Evolutionary conservation across 352 stramenopile genomes (phyloP), one percentile per base, ranked within the genome.

Genomic region (Discostella stelligera): DNA sequence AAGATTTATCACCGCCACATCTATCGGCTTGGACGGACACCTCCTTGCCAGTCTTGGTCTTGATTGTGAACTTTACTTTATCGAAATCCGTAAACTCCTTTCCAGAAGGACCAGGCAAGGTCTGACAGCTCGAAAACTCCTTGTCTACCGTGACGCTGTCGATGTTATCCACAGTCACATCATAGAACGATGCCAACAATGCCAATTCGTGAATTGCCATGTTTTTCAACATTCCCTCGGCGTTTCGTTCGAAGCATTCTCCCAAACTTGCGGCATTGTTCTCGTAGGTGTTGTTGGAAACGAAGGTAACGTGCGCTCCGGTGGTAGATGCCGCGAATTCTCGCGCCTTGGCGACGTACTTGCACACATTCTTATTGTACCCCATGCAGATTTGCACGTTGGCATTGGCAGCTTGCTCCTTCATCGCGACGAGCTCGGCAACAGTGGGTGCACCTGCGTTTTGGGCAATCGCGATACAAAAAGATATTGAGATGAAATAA

Each of bases 151-250:
- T 78, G 18, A 92, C 89, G 37, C 71, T 82, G 13, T 83, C 82
- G 82, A 95, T 91, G 37, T 88, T 94, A 2, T 94, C 87, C 2
- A 92, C 87, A 37, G 74, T 84, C 0, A 93, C 89, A 73, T 89
- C 89, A 67, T 91, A 95, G 67, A 93, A 95, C 23, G 80, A 88
- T 21, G 90, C 90, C 5, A 94, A 64, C 1, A 94, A 64, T 1
- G 87, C 86, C 13, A 94, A 72, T 75, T 95, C 90, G 70, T 95
- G 90, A 67, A 95, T 94, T 0, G 90, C 90, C 90, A 95, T 95
- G 74, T 95, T 95, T 66, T 95, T 95, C 21, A 95, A 74, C 89
- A 95, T 95, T 52, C 90, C 90, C 70, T 95, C 90, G 49, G 82
- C 59, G 68, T 95, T 95, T 16, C 90, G 83, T 66, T 94, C 89